Conservation (phyloP, 2,329 filamentous ascomycete species). For the Talaromyces sp. region DNA sequence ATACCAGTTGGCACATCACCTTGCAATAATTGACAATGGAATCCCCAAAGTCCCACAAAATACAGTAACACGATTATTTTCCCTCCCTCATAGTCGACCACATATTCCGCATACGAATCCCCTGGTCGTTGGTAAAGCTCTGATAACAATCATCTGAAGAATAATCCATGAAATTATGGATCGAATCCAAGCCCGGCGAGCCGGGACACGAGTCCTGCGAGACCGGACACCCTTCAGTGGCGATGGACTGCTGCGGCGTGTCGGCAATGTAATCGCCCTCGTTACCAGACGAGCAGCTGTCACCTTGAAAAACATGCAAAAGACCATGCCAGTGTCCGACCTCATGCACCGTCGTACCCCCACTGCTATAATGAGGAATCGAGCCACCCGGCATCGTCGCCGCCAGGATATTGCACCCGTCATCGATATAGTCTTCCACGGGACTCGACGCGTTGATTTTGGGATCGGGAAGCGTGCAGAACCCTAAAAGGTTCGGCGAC, state of each 20-base stretch:
- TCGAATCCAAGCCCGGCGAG: slow-evolving; percentile 42
- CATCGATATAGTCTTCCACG: slow-evolving; percentile 39
- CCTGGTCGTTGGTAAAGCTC: slow-evolving; percentile 46
- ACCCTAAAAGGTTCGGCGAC: slow-evolving; percentile 42
- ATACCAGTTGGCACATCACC: background rate
- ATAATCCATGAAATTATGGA: slow-evolving; percentile 59
- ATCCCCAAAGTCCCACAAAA: background rate
- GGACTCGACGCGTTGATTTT: slow-evolving; percentile 33
- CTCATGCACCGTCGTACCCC: slow-evolving; percentile 43
- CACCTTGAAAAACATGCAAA: slow-evolving; percentile 39
- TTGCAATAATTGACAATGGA: background rate
- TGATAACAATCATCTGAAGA: slow-evolving; percentile 51
- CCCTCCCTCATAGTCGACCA: slow-evolving; percentile 40
- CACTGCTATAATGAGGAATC: slow-evolving; percentile 43
- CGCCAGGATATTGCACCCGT: slow-evolving; percentile 55
- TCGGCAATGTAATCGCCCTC: slow-evolving; percentile 40
- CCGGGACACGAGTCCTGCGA: slow-evolving; percentile 47
- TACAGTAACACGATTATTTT: slow-evolving; percentile 16
- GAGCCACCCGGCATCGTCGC: slow-evolving; percentile 50
- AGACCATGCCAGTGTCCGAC: slow-evolving; percentile 44
- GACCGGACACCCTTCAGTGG: slow-evolving; percentile 51
- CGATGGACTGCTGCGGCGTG: slow-evolving; percentile 46
- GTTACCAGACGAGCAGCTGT: slow-evolving; percentile 27
- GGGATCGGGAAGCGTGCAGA: slow-evolving; percentile 46
- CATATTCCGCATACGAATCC: slow-evolving; percentile 46